A percentile compares a stretch with the other conserved stretches of the same genome.
Conservation (phyloP, 192 early-diverging fungal genomes). For the Coemansia sp. region DNA sequence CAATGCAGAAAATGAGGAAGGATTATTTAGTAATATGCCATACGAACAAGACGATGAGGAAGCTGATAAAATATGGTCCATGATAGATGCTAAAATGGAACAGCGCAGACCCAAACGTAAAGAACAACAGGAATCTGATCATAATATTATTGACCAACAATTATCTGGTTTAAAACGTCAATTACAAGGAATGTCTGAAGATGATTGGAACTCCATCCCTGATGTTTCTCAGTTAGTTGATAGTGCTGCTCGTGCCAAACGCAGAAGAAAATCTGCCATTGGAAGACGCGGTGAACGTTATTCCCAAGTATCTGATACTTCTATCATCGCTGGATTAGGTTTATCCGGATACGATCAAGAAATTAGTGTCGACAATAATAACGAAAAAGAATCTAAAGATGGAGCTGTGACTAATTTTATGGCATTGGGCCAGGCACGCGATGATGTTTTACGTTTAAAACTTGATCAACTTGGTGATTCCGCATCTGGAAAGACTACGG, state of each 20-base stretch:
- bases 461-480: conserved; percentile 92
- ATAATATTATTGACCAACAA: conserved; percentile 79
- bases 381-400: conserved; percentile 51
- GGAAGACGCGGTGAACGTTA: conserved; percentile 34
- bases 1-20: conserved; percentile 93
- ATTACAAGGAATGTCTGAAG: conserved; percentile 69
- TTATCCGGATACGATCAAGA: conserved; percentile 48
- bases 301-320: conserved; percentile 63
- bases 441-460: conserved; percentile 86
- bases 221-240: conserved; percentile 72
- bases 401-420: conserved; percentile 63
- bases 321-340: conserved; percentile 46
- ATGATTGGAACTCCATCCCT: conserved; percentile 83
- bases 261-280: conserved; percentile 57
- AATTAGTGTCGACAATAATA: conserved; percentile 60
- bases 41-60: conserved; percentile 98
- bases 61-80: conserved; percentile 88
- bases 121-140: conserved; percentile 64
- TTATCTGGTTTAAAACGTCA: conserved; percentile 89
- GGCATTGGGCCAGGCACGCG: conserved; percentile 90
- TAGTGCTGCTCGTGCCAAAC: conserved; percentile 61
- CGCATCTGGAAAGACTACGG: conserved; percentile 78
- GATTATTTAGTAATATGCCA: conserved; percentile 79
- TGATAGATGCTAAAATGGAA: conserved; percentile 89
- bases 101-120: conserved; percentile 69